Conservation (phyloP, 495 filamentous ascomycete species). For the Gamarada debralockiae region DNA sequence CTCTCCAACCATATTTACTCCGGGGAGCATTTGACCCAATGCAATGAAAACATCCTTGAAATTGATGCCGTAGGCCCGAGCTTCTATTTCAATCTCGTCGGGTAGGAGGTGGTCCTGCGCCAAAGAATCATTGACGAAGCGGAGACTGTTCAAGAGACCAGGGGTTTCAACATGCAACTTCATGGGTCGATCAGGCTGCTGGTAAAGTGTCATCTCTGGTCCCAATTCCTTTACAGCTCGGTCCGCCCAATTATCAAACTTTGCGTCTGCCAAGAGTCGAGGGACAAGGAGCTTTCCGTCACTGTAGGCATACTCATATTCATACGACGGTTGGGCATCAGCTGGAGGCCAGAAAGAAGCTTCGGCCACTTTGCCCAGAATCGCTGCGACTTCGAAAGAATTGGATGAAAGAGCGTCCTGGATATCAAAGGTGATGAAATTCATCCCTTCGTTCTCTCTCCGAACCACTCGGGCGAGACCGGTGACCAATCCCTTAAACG, state of each 20-base stretch:
- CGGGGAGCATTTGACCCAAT: constrained; percentile 21
- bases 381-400: background rate
- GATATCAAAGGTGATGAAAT: constrained; percentile 9
- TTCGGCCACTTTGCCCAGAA: background rate
- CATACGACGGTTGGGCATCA: background rate
- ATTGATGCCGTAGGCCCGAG: constrained; percentile 35
- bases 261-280: background rate
- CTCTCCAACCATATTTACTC: background rate
- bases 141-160: constrained; percentile 20
- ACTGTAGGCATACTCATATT: constrained; percentile 7
- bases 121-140: constrained; percentile 17
- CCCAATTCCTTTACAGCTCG: background rate
- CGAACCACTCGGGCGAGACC: constrained; percentile 8
- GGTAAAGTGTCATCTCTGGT: background rate
- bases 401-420: too few relatives aligned
- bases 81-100: constrained; percentile 32
- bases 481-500: background rate
- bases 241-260: background rate
- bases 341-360: background rate
- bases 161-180: constrained; percentile 15
- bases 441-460: constrained; percentile 6
- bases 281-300: constrained; percentile 7
- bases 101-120: constrained; percentile 24
- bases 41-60: constrained; percentile 38
- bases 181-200: constrained; percentile 19